A percentile compares a stretch with the other conserved stretches of the same genome.
Evolutionary conservation across 2,329 filamentous ascomycete species (phyloP).

Genomic region (Colletotrichum truncatum): DNA sequence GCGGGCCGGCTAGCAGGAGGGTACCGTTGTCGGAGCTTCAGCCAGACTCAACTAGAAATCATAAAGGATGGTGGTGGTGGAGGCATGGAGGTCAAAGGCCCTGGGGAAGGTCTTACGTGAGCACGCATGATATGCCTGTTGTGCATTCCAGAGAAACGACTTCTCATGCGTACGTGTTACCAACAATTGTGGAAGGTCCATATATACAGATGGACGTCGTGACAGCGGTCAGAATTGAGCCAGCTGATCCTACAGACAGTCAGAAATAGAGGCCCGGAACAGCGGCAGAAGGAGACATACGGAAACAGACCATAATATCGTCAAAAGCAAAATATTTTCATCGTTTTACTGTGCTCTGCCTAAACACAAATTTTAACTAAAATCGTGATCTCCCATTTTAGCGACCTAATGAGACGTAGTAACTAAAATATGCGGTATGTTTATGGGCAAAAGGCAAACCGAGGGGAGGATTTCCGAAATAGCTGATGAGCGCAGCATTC

Average conservation of each 20-base stretch:
- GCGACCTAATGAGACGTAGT: no score
- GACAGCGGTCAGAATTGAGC: constrained; percentile 51
- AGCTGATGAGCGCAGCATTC: no score
- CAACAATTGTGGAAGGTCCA: neutral
- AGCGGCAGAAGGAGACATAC: neutral
- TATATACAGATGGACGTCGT: constrained; percentile 53
- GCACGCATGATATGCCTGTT: neutral
- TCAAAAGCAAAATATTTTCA: neutral
- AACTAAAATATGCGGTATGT: no score
- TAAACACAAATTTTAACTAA: no score
- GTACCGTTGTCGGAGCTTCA: neutral
- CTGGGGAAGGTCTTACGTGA: constrained; percentile 21
- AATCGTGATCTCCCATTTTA: no score
- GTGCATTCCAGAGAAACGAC: neutral
- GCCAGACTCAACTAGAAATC: neutral
- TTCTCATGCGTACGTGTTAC: neutral
- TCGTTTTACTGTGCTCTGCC: no score
- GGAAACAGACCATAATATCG: neutral
- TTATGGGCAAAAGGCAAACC: no score
- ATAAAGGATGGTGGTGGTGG: constrained; percentile 28
- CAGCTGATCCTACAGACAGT: neutral
- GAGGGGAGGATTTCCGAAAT: no score
- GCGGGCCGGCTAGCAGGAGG: constrained; percentile 10
- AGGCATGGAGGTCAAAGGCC: constrained; percentile 5
- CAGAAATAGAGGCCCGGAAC: neutral